Conservation (phyloP, 164 flowering plant genomes). For the Malania oleifera region DNA sequence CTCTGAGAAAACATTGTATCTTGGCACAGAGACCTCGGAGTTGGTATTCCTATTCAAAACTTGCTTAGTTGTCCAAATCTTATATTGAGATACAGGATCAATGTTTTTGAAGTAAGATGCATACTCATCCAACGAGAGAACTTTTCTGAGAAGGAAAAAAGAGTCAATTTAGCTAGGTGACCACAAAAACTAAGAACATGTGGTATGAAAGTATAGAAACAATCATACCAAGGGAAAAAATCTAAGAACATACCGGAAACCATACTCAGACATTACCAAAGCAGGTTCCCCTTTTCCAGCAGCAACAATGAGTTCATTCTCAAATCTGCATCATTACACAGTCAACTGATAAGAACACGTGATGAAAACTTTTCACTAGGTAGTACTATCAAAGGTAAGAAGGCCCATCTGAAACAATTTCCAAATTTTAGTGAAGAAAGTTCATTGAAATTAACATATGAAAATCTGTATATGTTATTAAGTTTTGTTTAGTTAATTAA, state of each 20-base stretch:
- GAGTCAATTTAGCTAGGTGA: background rate
- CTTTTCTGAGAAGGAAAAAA: conserved; percentile 20
- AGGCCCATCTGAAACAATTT: too few species aligned
- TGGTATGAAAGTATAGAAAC: background rate
- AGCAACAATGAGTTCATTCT: conserved; percentile 32
- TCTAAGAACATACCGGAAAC: conserved; percentile 26
- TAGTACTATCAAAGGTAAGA: too few species aligned
- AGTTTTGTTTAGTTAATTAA: too few species aligned
- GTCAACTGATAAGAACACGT: too few species aligned
- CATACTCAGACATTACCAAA: conserved; percentile 36
- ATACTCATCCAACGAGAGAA: conserved; percentile 29
- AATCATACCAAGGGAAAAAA: background rate
- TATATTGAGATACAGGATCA: conserved; percentile 34
- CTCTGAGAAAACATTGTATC: too few species aligned
- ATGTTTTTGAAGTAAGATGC: conserved; percentile 29
- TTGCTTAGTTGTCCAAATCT: conserved; percentile 20
- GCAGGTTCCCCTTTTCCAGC: conserved; percentile 37
- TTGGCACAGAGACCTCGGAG: too few species aligned
- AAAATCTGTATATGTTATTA: too few species aligned
- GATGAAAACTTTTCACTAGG: too few species aligned
- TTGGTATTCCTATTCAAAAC: background rate
- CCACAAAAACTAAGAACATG: background rate
- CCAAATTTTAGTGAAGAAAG: too few species aligned
- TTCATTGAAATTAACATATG: too few species aligned
- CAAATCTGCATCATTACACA: conserved; percentile 15